Evolutionary conservation across 2,329 filamentous ascomycete species (phyloP).

Genomic region (Curvularia spicifera): DNA sequence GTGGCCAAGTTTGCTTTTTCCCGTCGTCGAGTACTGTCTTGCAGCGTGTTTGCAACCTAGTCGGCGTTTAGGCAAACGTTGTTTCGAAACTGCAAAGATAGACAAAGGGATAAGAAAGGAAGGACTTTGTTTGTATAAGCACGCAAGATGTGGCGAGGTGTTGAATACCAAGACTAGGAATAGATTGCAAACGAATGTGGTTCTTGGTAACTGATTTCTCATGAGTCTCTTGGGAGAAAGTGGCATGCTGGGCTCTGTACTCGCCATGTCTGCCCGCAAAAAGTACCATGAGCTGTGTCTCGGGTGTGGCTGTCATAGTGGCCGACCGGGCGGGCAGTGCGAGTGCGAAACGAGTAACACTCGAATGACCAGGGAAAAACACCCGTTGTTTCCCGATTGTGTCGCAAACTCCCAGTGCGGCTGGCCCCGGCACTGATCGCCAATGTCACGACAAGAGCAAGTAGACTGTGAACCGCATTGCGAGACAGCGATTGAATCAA

Average conservation of each 20-base stretch:
- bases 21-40: background rate
- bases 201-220: background rate
- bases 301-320: background rate
- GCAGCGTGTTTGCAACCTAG: background rate
- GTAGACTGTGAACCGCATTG: background rate
- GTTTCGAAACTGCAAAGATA: slow-evolving; percentile 2
- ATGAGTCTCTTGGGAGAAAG: background rate
- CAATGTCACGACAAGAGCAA: background rate
- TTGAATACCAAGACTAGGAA: too few species aligned
- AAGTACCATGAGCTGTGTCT: background rate
- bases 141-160: background rate
- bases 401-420: background rate
- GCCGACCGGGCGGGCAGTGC: background rate
- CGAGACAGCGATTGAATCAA: background rate
- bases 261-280: background rate
- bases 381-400: background rate
- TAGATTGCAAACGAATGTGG: background rate
- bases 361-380: background rate
- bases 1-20: background rate
- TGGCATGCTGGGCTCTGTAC: background rate
- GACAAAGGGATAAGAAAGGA: background rate
- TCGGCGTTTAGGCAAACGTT: background rate
- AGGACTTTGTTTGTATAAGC: background rate
- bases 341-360: background rate
- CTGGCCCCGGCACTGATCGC: background rate